Percentiles rank a stretch among this genome's conserved stretches.
Evolutionary conservation across 1,284 basidiomycete genomes (phyloP).

Genomic region (Irpex lacteus): DNA sequence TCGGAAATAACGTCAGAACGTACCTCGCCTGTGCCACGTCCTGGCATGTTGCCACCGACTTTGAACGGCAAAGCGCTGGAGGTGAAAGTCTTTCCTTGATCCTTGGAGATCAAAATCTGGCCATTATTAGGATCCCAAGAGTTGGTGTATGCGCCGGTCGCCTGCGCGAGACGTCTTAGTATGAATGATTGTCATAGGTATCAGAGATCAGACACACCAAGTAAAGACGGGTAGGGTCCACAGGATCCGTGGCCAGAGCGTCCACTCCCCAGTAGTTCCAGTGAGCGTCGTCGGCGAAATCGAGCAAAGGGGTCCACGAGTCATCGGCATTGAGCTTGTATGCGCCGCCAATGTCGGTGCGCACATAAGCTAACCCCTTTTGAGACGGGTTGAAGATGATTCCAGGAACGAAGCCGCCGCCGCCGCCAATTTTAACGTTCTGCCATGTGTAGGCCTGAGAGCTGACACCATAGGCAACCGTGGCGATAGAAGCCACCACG

Average conservation of each 20-base stretch:
- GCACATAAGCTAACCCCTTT: slow-evolving; percentile 60
- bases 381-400: slow-evolving; percentile 58
- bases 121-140: slow-evolving; percentile 66
- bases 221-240: slow-evolving; percentile 53
- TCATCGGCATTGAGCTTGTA: slow-evolving; percentile 62
- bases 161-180: slow-evolving; percentile 30
- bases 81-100: slow-evolving; percentile 55
- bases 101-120: slow-evolving; percentile 58
- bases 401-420: slow-evolving; percentile 50
- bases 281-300: slow-evolving; percentile 51
- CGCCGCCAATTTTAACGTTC: slow-evolving; percentile 58
- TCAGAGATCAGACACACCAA: slow-evolving; percentile 31
- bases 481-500: background rate
- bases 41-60: slow-evolving; percentile 68
- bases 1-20: background rate
- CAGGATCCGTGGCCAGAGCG: slow-evolving; percentile 61
- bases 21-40: slow-evolving; percentile 49
- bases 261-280: slow-evolving; percentile 70
- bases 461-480: slow-evolving; percentile 31
- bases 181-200: background rate
- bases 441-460: slow-evolving; percentile 59
- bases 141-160: slow-evolving; percentile 66
- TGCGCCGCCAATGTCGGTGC: slow-evolving; percentile 66
- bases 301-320: slow-evolving; percentile 58
- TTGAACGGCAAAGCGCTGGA: slow-evolving; percentile 56